A percentile compares a stretch with the other conserved stretches of the same genome.
These are phyloP conservation scores for Syncephalastrum monosporum DNA, from an alignment of 371 early-diverging fungal species.

Conservation along the genomic window DNA sequence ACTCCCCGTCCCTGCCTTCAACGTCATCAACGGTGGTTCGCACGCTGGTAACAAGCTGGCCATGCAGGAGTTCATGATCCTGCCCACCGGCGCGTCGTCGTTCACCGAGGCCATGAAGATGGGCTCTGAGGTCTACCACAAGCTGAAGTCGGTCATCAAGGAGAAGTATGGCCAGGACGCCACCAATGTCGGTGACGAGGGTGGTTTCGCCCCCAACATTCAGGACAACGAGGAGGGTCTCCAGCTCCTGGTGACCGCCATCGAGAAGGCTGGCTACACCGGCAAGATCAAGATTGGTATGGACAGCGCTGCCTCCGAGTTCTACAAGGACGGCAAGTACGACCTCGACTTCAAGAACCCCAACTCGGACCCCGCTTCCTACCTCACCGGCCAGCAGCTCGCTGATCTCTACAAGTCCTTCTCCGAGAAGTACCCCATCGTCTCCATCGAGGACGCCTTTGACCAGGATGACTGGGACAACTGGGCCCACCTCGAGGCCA, in stretches of 20 bases:
- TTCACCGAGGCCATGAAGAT: slow-evolving; percentile 98
- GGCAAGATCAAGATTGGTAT: slow-evolving; percentile 97
- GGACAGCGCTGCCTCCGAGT: slow-evolving; percentile 99
- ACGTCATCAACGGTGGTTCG: slow-evolving; percentile 99
- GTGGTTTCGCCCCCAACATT: slow-evolving; percentile 99
- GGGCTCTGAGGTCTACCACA: slow-evolving; percentile 96
- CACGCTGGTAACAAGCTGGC: slow-evolving; percentile 99
- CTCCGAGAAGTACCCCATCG: slow-evolving; percentile 90
- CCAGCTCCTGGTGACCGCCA: slow-evolving; percentile 89
- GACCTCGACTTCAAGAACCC: slow-evolving; percentile 97
- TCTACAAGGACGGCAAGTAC: slow-evolving; percentile 96
- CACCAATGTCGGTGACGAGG: slow-evolving; percentile 99
- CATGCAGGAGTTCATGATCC: slow-evolving; percentile 99
- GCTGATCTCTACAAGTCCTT: slow-evolving; percentile 85
- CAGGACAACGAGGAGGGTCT: slow-evolving; percentile 97
- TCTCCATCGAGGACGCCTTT: slow-evolving; percentile 99
- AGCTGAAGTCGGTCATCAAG: slow-evolving; percentile 95
- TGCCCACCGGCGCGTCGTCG: slow-evolving; percentile 93
- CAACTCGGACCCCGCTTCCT: slow-evolving; percentile 76
- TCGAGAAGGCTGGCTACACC: slow-evolving; percentile 92
- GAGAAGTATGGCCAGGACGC: slow-evolving; percentile 98
- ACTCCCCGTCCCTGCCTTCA: slow-evolving; percentile 98
- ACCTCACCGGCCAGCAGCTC: slow-evolving; percentile 80
- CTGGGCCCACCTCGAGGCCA: slow-evolving; percentile 80
- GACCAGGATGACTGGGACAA: slow-evolving; percentile 98